A percentile compares a stretch with the other conserved stretches of the same genome.
These are phyloP conservation scores for Endogone sp. DNA, from an alignment of 192 early-diverging fungal genomes.

Conservation along the genomic window DNA sequence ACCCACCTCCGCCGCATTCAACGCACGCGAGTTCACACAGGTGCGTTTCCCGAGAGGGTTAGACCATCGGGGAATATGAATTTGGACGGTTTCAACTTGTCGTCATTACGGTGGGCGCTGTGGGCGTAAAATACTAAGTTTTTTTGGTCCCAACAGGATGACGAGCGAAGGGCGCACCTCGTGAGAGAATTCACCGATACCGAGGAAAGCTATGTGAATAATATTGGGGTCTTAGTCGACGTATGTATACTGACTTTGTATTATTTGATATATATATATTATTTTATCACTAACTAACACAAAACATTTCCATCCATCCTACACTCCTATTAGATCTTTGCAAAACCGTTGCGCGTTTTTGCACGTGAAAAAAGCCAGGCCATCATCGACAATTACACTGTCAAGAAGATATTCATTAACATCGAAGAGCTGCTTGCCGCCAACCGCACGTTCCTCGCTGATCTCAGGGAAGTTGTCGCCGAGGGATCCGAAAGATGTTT, in stretches of 20 bases:
- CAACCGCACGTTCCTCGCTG: slow-evolving; percentile 50
- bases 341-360: slow-evolving; percentile 44
- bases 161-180: not conserved
- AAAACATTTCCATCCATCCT: too few species aligned
- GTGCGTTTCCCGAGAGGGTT: not conserved
- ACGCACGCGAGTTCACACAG: not conserved
- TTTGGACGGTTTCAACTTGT: too few species aligned
- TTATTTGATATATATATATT: too few species aligned
- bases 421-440: slow-evolving; percentile 50
- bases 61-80: not conserved
- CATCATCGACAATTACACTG: slow-evolving; percentile 53
- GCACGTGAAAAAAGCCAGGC: slow-evolving; percentile 41
- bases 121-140: not conserved
- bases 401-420: slow-evolving; percentile 58
- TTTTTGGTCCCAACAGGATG: not conserved
- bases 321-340: slow-evolving; percentile 43
- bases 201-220: slow-evolving; percentile 60
- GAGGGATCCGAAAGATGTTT: slow-evolving; percentile 29
- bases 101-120: too few species aligned
- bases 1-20: too few species aligned
- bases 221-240: slow-evolving; percentile 46
- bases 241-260: too few species aligned
- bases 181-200: slow-evolving; percentile 49
- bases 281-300: too few species aligned
- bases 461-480: slow-evolving; percentile 34